Evolutionary conservation across 2,329 filamentous ascomycete genomes (phyloP), one percentile per base, ranked within the genome.

Genomic region (Zasmidium cellare): DNA sequence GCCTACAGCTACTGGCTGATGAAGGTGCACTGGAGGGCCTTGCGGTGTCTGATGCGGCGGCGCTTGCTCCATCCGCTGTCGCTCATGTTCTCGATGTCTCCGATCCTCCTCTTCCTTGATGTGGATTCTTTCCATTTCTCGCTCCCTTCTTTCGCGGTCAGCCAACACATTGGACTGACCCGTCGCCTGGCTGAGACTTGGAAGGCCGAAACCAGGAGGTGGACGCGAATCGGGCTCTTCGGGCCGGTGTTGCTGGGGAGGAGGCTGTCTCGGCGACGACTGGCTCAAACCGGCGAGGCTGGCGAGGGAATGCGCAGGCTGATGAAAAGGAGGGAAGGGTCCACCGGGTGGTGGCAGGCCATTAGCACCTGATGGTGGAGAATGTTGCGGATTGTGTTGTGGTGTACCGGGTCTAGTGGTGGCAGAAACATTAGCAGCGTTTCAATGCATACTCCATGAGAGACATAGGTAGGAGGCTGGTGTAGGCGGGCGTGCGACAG

Each of bases 31-130:
- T 2, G 92, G 69, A 24, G 68, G 91, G 57, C 89, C 91, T 41
- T 90, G 87, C 71, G 90, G 92, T 76, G 89, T 94, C 74, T 97
- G 92, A 71, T 94, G 91, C 23, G 88, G 86, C 59, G 89, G 84
- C 51, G 84, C 83, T 66, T 87, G 88, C 64, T 90, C 86, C 64
- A 84, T 77, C 58, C 84, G 82, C 67, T 90, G 87, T 71, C 87
- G 82, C 64, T 90, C 87, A 67, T 86, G 72, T 59, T 86, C 83
- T 48, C 82, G 79, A 63, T 86, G 82, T 57, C 82, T 77, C 60
- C 84, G 81, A 60, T 86, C 83, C 66, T 87, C 84, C 71, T 87
- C 80, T 65, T 82, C 78, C 80, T 73, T 84, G 79, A 74, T 82
- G 79, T 71, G 80, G 61, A 71, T 75, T 24, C 83, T 79, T 64